Evolutionary conservation across 352 stramenopile genomes (phyloP).

Genomic region (Phytophthora brassicae): DNA sequence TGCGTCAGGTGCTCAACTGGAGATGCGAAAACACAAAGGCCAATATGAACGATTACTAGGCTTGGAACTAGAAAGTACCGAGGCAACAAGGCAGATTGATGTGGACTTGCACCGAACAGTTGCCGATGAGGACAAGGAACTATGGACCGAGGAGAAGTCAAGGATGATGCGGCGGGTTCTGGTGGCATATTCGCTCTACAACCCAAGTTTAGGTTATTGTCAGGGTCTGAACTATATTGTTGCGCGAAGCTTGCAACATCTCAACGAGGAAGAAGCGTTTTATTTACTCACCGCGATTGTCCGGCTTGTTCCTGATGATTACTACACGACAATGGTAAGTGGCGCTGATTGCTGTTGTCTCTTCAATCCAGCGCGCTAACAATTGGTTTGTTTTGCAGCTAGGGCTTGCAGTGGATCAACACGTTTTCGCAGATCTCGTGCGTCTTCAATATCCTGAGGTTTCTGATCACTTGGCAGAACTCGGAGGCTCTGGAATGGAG

Average conservation of each 20-base stretch:
- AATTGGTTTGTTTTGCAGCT: slow-evolving; percentile 40
- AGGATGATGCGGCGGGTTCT: slow-evolving; percentile 78
- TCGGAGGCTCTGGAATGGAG: slow-evolving; percentile 85
- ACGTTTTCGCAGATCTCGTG: slow-evolving; percentile 87
- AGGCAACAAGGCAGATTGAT: slow-evolving; percentile 83
- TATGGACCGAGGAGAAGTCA: slow-evolving; percentile 71
- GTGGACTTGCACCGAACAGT: slow-evolving; percentile 83
- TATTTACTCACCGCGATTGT: slow-evolving; percentile 85
- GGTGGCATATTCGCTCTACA: slow-evolving; percentile 84
- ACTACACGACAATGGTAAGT: slow-evolving; percentile 88
- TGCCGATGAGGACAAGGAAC: slow-evolving; percentile 52
- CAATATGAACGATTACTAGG: slow-evolving; percentile 57
- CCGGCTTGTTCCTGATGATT: slow-evolving; percentile 78
- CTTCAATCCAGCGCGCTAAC: background rate
- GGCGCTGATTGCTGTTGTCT: no score
- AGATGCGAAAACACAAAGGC: slow-evolving; percentile 63
- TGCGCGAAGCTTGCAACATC: slow-evolving; percentile 62
- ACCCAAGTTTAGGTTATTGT: slow-evolving; percentile 83
- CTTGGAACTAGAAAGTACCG: slow-evolving; percentile 56
- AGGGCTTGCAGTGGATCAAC: slow-evolving; percentile 83
- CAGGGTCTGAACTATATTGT: slow-evolving; percentile 90
- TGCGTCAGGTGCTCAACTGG: slow-evolving; percentile 62
- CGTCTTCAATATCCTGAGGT: slow-evolving; percentile 74
- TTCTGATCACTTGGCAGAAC: slow-evolving; percentile 53
- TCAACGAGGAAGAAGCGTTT: slow-evolving; percentile 79